Evolutionary conservation across 306 rosid species (phyloP).

Genomic region (Senna siamea): DNA sequence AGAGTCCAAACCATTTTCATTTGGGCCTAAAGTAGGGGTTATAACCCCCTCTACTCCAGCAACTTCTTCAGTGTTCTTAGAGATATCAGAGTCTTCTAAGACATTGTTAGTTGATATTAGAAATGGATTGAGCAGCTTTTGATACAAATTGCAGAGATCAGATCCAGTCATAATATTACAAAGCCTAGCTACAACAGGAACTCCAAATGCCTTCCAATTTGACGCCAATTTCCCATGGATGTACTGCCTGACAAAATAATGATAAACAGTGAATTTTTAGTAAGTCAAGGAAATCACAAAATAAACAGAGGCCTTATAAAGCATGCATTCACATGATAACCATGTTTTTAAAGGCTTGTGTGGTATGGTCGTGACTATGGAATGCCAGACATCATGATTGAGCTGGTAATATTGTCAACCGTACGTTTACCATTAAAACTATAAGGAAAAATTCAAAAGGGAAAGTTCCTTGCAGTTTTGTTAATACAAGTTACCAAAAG

Average conservation of each 20-base stretch:
- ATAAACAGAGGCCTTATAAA: conserved; percentile 20
- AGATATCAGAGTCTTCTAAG: conserved; percentile 44
- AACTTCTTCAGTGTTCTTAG: conserved; percentile 57
- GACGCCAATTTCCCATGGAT: conserved; percentile 63
- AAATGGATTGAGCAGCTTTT: conserved; percentile 68
- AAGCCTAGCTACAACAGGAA: conserved; percentile 76
- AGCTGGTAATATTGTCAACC: neutral
- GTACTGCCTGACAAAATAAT: conserved; percentile 67
- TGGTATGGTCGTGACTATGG: conserved; percentile 1
- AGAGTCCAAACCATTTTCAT: conserved; percentile 49
- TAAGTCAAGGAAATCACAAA: conserved; percentile 37
- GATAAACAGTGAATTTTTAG: conserved; percentile 37
- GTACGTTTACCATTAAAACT: neutral
- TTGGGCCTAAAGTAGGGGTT: conserved; percentile 47
- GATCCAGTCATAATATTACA: conserved; percentile 58
- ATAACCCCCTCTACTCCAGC: conserved; percentile 42
- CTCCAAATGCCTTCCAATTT: conserved; percentile 86
- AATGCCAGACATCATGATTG: neutral
- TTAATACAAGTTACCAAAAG: neutral
- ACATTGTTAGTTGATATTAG: conserved; percentile 50
- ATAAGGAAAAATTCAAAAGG: neutral
- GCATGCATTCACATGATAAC: conserved; percentile 9
- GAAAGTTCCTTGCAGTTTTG: neutral
- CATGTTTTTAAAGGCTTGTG: neutral
- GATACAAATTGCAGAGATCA: conserved; percentile 68